Percentiles rank a stretch among this genome's conserved stretches.
phyloP scores from a whole-genome alignment of 768 basidiomycete genomes.

The Phylloporus sp. region DNA sequence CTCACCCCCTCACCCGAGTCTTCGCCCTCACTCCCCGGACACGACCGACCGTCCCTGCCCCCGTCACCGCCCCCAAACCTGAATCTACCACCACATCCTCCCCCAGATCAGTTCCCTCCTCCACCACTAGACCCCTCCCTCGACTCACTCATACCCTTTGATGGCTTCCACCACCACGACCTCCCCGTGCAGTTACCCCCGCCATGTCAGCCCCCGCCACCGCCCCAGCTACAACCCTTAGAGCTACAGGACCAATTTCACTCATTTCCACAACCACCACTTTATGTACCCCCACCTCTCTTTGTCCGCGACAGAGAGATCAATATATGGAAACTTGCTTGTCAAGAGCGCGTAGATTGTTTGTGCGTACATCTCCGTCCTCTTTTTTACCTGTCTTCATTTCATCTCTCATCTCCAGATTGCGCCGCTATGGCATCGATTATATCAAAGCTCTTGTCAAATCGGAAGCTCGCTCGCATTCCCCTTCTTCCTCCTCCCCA shows the following conservation, averaged over 20 bases:
- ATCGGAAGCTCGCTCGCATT: conserved; percentile 21
- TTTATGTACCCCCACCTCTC: conserved; percentile 28
- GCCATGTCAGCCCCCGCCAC: not conserved
- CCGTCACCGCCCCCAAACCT: conserved; percentile 7
- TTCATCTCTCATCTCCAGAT: conserved; percentile 9
- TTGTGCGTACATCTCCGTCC: conserved; percentile 18
- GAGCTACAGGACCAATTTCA: conserved; percentile 24
- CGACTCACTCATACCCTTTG: conserved; percentile 28
- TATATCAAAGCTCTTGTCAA: conserved; percentile 32
- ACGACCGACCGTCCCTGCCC: conserved; percentile 17
- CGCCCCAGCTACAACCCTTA: conserved; percentile 17
- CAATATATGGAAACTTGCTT: conserved; percentile 34
- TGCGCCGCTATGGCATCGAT: conserved; percentile 31
- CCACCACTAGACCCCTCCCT: conserved; percentile 19
- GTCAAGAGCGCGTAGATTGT: conserved; percentile 33
- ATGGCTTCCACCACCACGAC: conserved; percentile 16
- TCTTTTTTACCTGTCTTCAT: not conserved
- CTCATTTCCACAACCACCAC: conserved; percentile 22
- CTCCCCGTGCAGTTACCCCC: conserved; percentile 18
- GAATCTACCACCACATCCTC: not conserved
- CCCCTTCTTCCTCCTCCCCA: conserved; percentile 1
- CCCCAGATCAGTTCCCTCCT: conserved; percentile 1
- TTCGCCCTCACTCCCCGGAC: conserved; percentile 23
- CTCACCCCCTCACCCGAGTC: conserved; percentile 21
- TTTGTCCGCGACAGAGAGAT: conserved; percentile 32